Evolutionary conservation across 495 filamentous ascomycete genomes (phyloP), one percentile per base, ranked within the genome.

Genomic region (Penicillium robsamsonii): DNA sequence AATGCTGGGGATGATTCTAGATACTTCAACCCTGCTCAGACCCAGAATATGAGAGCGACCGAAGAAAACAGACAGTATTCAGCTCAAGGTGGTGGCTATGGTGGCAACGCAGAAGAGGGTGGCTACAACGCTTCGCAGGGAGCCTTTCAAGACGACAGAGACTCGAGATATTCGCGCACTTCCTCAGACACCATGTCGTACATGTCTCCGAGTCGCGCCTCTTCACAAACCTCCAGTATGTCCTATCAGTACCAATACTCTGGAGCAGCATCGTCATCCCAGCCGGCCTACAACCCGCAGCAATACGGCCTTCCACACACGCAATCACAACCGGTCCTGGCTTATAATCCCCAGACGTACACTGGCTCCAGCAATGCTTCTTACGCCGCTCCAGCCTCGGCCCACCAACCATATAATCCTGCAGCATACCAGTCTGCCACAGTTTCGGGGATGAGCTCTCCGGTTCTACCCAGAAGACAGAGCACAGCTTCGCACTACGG

Each of bases 271-370:
- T 75, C 80, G 27, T 75, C 74, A 30, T 75, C 74, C 17, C 85
- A 83, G 46, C 69, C 78, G 13, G 74, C 83, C 1, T 96, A 96
- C 70, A 95, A 96, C 61, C 92, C 92, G 2, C 90, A 92, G 69
- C 75, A 87, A 50, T 97, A 91, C 68, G 83, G 79, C 44, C 75
- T 83, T 9, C 80, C 87, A 4, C 81, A 88, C 44, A 82, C 86
- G 5, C 74, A 78, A 22, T 74, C 74, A 6, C 78, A 78, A 41
- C 70, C 72, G 30, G 66, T 69, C 31, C 74, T 70, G 22, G 63
- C 60, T 18, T 78, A 75, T 56, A 75, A 69, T 40, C 62, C 68
- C 4, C 59, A 65, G 74, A 64, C 78, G 68, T 74, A 83, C 73
- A 62, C 80, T 66, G 27, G 74, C 68, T 64, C 70, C 58, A 52